These are phyloP conservation scores for Pseudozyma thailandica DNA, from an alignment of 1,284 basidiomycete species.

Conservation along the genomic window DNA sequence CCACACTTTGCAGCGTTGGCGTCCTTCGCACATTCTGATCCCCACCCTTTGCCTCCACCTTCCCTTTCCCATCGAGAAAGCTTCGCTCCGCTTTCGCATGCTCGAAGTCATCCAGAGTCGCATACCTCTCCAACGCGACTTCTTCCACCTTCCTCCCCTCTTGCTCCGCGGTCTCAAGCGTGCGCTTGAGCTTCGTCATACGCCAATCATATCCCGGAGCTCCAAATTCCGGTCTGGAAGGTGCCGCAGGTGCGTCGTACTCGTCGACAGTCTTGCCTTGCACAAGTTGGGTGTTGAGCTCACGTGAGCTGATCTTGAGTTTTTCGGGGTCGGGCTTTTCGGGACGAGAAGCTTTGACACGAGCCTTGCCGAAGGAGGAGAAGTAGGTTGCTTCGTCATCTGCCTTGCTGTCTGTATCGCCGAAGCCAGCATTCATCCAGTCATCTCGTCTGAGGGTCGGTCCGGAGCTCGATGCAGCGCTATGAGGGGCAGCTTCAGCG, in stretches of 20 bases:
- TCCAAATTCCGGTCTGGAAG: slow-evolving; percentile 70
- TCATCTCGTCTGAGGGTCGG: slow-evolving; percentile 78
- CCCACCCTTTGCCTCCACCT: slow-evolving; percentile 69
- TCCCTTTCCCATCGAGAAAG: slow-evolving; percentile 82
- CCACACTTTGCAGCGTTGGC: slow-evolving; percentile 51
- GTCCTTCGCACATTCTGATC: slow-evolving; percentile 57
- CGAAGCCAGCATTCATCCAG: slow-evolving; percentile 79
- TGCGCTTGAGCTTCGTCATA: slow-evolving; percentile 92
- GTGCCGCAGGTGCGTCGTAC: slow-evolving; percentile 69
- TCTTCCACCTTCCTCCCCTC: slow-evolving; percentile 79
- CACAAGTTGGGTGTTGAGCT: slow-evolving; percentile 82
- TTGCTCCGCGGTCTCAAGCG: slow-evolving; percentile 89
- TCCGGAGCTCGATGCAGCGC: slow-evolving; percentile 68
- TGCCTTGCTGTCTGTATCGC: background rate
- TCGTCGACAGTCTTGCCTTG: slow-evolving; percentile 75
- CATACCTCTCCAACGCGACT: slow-evolving; percentile 78
- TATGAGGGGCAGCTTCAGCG: slow-evolving; percentile 65
- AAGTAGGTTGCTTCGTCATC: slow-evolving; percentile 70
- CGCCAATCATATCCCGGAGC: slow-evolving; percentile 94
- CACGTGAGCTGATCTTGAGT: slow-evolving; percentile 73
- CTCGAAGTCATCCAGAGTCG: slow-evolving; percentile 78
- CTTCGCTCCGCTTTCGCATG: slow-evolving; percentile 86
- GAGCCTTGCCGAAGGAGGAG: slow-evolving; percentile 80
- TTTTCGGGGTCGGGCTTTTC: slow-evolving; percentile 79
- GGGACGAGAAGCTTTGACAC: slow-evolving; percentile 70